A percentile compares a stretch with the other conserved stretches of the same genome.
Evolutionary conservation across 1,139 yeast genomes (phyloP).

Genomic region (Hemisphaericaspora xylofermentans): DNA sequence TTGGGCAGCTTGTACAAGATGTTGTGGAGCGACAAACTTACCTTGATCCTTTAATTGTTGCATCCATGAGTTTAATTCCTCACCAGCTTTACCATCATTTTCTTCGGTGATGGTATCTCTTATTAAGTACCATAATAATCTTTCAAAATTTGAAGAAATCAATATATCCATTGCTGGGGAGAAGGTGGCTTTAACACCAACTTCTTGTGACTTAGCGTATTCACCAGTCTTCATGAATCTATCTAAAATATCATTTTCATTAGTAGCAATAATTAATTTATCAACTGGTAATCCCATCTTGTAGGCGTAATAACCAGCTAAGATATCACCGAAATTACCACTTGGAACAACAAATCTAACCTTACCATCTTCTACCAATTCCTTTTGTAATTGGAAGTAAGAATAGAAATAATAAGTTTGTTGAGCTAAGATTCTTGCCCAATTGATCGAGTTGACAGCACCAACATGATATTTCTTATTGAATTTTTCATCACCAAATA

Average conservation of each 20-base stretch:
- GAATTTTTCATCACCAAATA: slow-evolving; percentile 86
- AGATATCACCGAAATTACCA: slow-evolving; percentile 96
- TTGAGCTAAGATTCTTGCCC: slow-evolving; percentile 98
- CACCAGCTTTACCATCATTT: slow-evolving; percentile 71
- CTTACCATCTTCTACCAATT: slow-evolving; percentile 31
- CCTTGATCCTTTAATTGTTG: slow-evolving; percentile 71
- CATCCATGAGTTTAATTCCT: slow-evolving; percentile 75
- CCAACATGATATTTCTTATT: slow-evolving; percentile 90
- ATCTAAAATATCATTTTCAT: slow-evolving; percentile 90
- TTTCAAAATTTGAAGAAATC: slow-evolving; percentile 92
- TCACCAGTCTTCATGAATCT: slow-evolving; percentile 86
- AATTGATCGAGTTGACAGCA: slow-evolving; percentile 96
- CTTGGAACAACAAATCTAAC: slow-evolving; percentile 92
- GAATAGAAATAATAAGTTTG: slow-evolving; percentile 94
- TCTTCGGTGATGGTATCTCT: slow-evolving; percentile 60
- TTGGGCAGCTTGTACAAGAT: slow-evolving; percentile 65
- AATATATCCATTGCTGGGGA: slow-evolving; percentile 99
- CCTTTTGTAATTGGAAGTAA: slow-evolving; percentile 68
- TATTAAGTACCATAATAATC: slow-evolving; percentile 91
- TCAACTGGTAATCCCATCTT: slow-evolving; percentile 94
- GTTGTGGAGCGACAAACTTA: slow-evolving; percentile 66
- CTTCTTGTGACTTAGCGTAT: slow-evolving; percentile 63
- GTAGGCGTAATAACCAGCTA: slow-evolving; percentile 94
- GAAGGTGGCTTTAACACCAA: slow-evolving; percentile 77
- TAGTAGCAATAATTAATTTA: slow-evolving; percentile 87